Evolutionary conservation across 345 rosid genomes (phyloP).

Genomic region (Citrus maxima): DNA sequence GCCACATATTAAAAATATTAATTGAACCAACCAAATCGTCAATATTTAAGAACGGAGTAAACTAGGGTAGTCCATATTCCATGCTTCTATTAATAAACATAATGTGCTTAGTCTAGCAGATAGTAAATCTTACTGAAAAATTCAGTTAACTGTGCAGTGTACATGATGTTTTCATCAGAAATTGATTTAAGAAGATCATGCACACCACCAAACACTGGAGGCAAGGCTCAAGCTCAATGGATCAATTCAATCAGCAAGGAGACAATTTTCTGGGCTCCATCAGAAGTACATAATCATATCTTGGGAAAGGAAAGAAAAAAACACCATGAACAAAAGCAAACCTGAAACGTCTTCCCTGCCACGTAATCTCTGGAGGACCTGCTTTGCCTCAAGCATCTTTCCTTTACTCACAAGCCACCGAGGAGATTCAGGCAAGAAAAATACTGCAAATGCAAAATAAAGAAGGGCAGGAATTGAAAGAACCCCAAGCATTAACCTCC

Average conservation of each 20-base stretch:
- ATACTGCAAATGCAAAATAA: slow-evolving; percentile 59
- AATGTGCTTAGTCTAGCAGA: neutral
- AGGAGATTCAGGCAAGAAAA: slow-evolving; percentile 97
- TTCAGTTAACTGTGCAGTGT: neutral
- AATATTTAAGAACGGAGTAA: neutral
- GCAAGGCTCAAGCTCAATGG: neutral
- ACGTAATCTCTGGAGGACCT: slow-evolving; percentile 79
- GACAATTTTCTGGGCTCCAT: neutral
- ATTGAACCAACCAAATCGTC: neutral
- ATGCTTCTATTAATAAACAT: neutral
- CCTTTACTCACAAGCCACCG: slow-evolving; percentile 99
- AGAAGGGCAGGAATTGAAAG: slow-evolving; percentile 79
- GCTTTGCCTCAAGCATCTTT: slow-evolving; percentile 78
- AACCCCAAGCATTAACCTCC: slow-evolving; percentile 95
- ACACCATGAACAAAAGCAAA: slow-evolving; percentile 20
- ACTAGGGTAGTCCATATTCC: too few species aligned
- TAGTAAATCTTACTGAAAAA: neutral
- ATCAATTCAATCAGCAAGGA: neutral
- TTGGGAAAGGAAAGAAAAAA: neutral
- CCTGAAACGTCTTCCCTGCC: slow-evolving; percentile 96
- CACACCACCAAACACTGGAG: neutral
- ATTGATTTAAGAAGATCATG: neutral
- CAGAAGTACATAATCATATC: neutral
- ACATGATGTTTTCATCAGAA: neutral
- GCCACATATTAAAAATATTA: neutral